These are phyloP conservation scores for Marchantia polymorpha DNA, from an alignment of 225 moss, liverwort and hornwort species.

Conservation along the genomic window DNA sequence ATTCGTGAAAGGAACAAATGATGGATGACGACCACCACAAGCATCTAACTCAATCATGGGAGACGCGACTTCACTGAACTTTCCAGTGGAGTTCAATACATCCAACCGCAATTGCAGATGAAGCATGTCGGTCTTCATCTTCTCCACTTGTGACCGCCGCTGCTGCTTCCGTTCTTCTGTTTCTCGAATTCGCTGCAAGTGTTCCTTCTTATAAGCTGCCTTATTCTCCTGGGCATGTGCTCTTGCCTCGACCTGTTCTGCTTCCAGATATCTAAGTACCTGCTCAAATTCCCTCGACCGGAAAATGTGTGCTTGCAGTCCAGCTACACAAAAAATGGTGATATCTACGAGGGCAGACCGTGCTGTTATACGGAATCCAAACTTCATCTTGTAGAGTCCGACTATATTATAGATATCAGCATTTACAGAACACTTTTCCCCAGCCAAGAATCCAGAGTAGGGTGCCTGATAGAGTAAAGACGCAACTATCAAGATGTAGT, in stretches of 20 bases:
- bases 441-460: constrained; percentile 54
- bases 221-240: constrained; percentile 98
- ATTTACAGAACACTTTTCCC: constrained; percentile 57
- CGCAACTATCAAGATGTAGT: constrained; percentile 78
- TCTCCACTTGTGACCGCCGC: constrained; percentile 88
- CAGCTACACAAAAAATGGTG: constrained; percentile 85
- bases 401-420: constrained; percentile 69
- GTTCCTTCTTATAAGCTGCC: constrained; percentile 96
- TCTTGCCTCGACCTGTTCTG: constrained; percentile 94
- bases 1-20: constrained; percentile 48
- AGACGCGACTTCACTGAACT: constrained; percentile 32
- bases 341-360: constrained; percentile 95
- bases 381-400: constrained; percentile 87
- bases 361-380: constrained; percentile 89
- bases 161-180: constrained; percentile 70
- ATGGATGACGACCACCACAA: constrained; percentile 56
- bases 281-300: constrained; percentile 95
- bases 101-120: constrained; percentile 84
- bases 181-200: constrained; percentile 81
- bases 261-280: constrained; percentile 86
- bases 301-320: constrained; percentile 84
- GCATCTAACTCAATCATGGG: constrained; percentile 86
- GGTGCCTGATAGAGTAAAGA: constrained; percentile 94
- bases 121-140: constrained; percentile 95
- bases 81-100: constrained; percentile 69